These are phyloP conservation scores for Acephala macrosclerotiorum DNA, from an alignment of 2,329 filamentous ascomycete species.

Conservation along the genomic window DNA sequence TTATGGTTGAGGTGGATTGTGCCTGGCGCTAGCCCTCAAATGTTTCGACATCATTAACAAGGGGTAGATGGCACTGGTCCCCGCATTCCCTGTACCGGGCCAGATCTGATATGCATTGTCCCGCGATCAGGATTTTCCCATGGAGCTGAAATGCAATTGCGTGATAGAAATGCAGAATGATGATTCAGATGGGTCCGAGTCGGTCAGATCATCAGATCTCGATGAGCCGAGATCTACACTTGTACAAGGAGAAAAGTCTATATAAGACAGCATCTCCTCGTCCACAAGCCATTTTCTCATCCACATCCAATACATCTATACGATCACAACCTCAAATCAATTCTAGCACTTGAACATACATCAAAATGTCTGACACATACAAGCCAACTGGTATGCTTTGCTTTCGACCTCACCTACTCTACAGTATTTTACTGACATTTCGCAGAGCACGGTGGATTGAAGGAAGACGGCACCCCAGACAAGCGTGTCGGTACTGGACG, in stretches of 20 bases:
- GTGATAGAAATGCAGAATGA: slow-evolving; percentile 2
- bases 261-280: background rate
- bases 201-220: background rate
- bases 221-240: background rate
- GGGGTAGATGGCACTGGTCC: background rate
- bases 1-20: background rate
- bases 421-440: background rate
- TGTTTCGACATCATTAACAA: slow-evolving; percentile 6
- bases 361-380: slow-evolving; percentile 29
- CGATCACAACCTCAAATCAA: background rate
- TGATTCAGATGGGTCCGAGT: background rate
- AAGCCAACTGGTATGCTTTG: slow-evolving; percentile 29
- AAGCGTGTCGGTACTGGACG: slow-evolving; percentile 49
- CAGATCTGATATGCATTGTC: background rate
- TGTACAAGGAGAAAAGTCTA: background rate
- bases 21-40: background rate
- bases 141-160: background rate
- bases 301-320: background rate
- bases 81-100: background rate
- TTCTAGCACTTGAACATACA: no score
- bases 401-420: background rate
- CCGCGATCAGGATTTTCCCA: background rate
- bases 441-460: slow-evolving; percentile 51
- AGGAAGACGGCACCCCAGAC: slow-evolving; percentile 51
- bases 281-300: background rate